Base-by-base conservation (phyloP, 78 protist species). In the Cavenderia fasciculata region DNA sequence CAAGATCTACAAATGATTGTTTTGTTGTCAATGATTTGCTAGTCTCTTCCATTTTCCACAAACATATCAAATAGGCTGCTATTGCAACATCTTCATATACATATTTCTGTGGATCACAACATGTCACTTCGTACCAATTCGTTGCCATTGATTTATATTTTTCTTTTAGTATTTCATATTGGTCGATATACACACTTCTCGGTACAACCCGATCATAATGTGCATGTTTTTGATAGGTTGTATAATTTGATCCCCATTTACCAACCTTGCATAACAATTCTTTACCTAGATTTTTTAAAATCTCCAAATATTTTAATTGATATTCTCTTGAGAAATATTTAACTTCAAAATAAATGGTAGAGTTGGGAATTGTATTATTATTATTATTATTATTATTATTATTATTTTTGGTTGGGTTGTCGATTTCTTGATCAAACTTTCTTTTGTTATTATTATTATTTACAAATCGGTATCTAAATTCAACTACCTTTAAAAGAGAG, bases 71-170 rank as follows among this genome's bases (percentile, higher is more conserved):
- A 47, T 84, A 94, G 4, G 95, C 68, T 0, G 94, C 92, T 0
- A 94, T 90, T n/a, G 82, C 94, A 12, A 90, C 33, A 38, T 94
- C 96, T 34, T 94, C 96, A 57, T 41, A 88, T 2, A 94, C 92
- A 72, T 70, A 94, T 68, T 94, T 88, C 18, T 57, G 56, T 38
- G 96, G 92, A 51, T 94, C 94, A 38, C 93, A 91, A 25, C 36
- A 38, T 25, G 93, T 87, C 2, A 76, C 71, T 6, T 73, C 85
- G 44, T 77, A 65, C 87, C 88, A 76, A 34, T 66, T 79, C 0
- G 21, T 79, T 4, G 51, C 90, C 61, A 68, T 33, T 23, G 54
- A 54, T 21, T 43, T 89, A 44, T 91, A 91, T 16, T 56, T 51
- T 44, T 25, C n/a, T 36, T 91, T 91, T 57, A 91, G n/a, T 33